Evolutionary conservation across 1,284 basidiomycete genomes (phyloP).

Genomic region (Veloboletus limbatus): DNA sequence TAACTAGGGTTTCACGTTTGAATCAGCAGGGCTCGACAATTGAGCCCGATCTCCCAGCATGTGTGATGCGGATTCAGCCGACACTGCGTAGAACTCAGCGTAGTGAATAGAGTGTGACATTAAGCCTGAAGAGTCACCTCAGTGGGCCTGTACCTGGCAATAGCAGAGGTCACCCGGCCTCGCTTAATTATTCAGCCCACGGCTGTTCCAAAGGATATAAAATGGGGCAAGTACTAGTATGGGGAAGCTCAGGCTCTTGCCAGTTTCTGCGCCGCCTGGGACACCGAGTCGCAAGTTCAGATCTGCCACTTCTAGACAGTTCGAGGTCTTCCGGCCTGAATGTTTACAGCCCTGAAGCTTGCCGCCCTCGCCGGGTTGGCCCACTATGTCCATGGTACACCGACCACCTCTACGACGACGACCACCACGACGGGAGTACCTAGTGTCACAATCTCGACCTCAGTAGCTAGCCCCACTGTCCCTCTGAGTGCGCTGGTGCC

Average conservation of each 20-base stretch:
- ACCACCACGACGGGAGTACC: conserved; percentile 26
- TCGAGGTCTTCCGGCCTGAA: background rate
- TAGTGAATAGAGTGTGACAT: too few species aligned
- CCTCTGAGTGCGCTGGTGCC: conserved; percentile 55
- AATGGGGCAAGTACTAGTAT: background rate
- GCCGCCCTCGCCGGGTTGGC: conserved; percentile 18
- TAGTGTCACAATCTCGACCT: conserved; percentile 51
- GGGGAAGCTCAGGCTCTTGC: too few species aligned
- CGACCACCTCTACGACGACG: conserved; percentile 12
- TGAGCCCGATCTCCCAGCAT: too few species aligned
- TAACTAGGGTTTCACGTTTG: too few species aligned
- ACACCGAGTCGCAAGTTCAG: too few species aligned
- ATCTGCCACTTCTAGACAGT: too few species aligned
- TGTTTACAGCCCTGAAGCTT: conserved; percentile 12
- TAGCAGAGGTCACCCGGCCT: background rate
- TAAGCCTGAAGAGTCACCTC: too few species aligned
- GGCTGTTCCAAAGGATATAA: background rate
- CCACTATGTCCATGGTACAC: conserved; percentile 9
- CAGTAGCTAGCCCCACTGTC: conserved; percentile 61
- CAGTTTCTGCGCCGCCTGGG: too few species aligned
- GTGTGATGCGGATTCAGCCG: too few species aligned
- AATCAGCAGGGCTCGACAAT: too few species aligned
- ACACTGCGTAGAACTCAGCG: too few species aligned
- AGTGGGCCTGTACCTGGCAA: too few species aligned
- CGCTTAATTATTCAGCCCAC: background rate